Conservation (phyloP, 1,284 basidiomycete species). For the Singerocomus inundabilis region DNA sequence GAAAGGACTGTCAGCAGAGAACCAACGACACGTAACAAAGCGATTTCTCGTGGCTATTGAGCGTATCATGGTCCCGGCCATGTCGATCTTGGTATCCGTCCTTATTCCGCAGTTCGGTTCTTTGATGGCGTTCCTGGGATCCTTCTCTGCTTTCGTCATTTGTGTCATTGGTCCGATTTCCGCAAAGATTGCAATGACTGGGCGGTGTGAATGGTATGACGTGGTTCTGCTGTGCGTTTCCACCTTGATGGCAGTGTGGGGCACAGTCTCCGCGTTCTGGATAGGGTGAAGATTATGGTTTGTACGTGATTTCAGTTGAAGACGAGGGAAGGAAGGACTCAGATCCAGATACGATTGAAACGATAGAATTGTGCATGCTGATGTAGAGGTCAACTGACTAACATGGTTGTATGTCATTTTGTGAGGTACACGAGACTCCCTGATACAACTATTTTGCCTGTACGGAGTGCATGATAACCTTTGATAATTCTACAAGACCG, state of each 20-base stretch:
- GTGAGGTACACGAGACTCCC: neutral
- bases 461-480: constrained; percentile 75
- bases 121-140: constrained; percentile 89
- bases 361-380: neutral
- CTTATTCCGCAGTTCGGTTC: constrained; percentile 83
- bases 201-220: constrained; percentile 52
- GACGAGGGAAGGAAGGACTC: neutral
- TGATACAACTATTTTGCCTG: constrained; percentile 35
- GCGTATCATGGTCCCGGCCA: constrained; percentile 56
- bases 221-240: constrained; percentile 54
- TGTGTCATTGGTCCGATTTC: constrained; percentile 79
- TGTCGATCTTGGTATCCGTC: constrained; percentile 72
- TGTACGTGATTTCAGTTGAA: neutral
- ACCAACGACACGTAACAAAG: constrained; percentile 34
- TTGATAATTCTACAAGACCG: constrained; percentile 66
- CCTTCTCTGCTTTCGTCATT: constrained; percentile 82
- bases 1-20: constrained; percentile 18
- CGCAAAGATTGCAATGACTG: constrained; percentile 58
- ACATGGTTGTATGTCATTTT: constrained; percentile 2
- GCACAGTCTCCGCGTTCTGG: constrained; percentile 70
- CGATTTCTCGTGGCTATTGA: constrained; percentile 53
- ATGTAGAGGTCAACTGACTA: neutral
- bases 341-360: neutral
- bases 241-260: constrained; percentile 71
- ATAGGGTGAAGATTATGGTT: constrained; percentile 23